Evolutionary conservation across 2,329 filamentous ascomycete genomes (phyloP).

Genomic region (Phialophora expanda): DNA sequence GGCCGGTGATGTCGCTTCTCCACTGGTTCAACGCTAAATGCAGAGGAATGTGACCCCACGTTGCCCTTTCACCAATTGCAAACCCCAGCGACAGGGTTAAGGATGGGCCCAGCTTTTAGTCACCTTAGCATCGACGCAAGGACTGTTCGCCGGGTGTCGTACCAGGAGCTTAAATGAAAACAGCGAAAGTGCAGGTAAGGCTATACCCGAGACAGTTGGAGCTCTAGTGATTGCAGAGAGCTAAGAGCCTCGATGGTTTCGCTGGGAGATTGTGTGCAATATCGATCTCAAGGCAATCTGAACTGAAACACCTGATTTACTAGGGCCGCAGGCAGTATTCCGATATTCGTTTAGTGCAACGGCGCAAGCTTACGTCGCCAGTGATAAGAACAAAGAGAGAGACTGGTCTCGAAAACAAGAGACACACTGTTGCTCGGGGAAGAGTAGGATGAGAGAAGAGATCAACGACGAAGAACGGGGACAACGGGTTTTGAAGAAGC

Average conservation of each 20-base stretch:
- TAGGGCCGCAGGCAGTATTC: slow-evolving; percentile 9
- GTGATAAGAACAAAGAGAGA: slow-evolving; percentile 6
- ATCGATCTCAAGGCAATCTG: slow-evolving; percentile 33
- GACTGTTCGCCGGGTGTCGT: slow-evolving; percentile 8
- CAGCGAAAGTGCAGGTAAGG: slow-evolving; percentile 13
- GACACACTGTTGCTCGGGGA: slow-evolving; percentile 7
- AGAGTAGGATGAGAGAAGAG: slow-evolving; percentile 16
- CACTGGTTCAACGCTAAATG: slow-evolving; percentile 9
- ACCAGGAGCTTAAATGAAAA: slow-evolving; percentile 26
- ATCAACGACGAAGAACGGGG: neutral
- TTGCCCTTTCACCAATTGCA: slow-evolving; percentile 17
- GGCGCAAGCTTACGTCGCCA: slow-evolving; percentile 10
- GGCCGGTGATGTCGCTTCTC: slow-evolving; percentile 1
- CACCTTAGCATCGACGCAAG: slow-evolving; percentile 6
- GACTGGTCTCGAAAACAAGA: slow-evolving; percentile 6
- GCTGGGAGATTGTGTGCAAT: slow-evolving; percentile 25
- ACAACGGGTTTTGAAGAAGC: slow-evolving; percentile 12
- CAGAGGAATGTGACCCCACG: slow-evolving; percentile 18
- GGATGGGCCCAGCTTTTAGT: slow-evolving; percentile 5
- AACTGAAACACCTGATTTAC: slow-evolving; percentile 30
- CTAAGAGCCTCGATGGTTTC: slow-evolving; percentile 16
- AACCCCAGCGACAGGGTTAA: slow-evolving; percentile 7
- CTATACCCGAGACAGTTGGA: slow-evolving; percentile 24
- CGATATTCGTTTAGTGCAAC: slow-evolving; percentile 4
- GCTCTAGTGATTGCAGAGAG: slow-evolving; percentile 18